Percentiles rank a stretch among this genome's conserved stretches.
These are phyloP conservation scores for Colletotrichum horii DNA, from an alignment of 2,329 filamentous ascomycete species.

Conservation along the genomic window DNA sequence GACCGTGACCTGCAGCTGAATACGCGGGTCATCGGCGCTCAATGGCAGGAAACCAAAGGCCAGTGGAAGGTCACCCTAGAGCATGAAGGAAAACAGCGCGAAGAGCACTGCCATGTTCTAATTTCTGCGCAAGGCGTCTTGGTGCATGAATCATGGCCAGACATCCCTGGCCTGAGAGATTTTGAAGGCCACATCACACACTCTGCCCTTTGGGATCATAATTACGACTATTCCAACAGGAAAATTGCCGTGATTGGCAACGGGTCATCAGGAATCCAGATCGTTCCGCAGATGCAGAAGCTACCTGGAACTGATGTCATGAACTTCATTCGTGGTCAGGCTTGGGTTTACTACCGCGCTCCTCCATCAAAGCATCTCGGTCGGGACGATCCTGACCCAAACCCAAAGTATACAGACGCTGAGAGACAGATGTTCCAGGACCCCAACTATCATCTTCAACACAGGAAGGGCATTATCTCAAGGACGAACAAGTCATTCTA, in stretches of 20 bases:
- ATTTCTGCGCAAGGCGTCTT: conserved; percentile 21
- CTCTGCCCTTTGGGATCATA: conserved; percentile 37
- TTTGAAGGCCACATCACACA: conserved; percentile 41
- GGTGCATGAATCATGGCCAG: conserved; percentile 46
- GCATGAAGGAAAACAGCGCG: conserved; percentile 13
- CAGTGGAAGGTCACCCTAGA: conserved; percentile 25
- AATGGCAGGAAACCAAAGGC: conserved; percentile 28
- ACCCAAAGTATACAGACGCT: conserved; percentile 31
- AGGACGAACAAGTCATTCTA: conserved; percentile 40
- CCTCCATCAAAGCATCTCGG: conserved; percentile 34
- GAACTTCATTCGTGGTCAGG: conserved; percentile 37
- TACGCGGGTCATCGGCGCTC: conserved; percentile 35
- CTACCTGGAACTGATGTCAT: conserved; percentile 32
- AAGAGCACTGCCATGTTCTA: conserved; percentile 24
- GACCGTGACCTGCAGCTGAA: conserved; percentile 38
- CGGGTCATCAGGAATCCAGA: conserved; percentile 35
- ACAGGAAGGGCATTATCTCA: conserved; percentile 42
- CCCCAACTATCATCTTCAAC: conserved; percentile 55
- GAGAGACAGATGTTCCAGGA: conserved; percentile 56
- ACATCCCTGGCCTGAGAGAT: conserved; percentile 46
- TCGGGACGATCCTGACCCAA: conserved; percentile 30
- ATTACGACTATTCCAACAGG: conserved; percentile 31
- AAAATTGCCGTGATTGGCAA: conserved; percentile 40
- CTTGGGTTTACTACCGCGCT: conserved; percentile 40
- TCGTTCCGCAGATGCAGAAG: conserved; percentile 32